A percentile compares a stretch with the other conserved stretches of the same genome.
phyloP scores from a whole-genome alignment of 2,329 filamentous ascomycete species.

The Exophiala sideris region DNA sequence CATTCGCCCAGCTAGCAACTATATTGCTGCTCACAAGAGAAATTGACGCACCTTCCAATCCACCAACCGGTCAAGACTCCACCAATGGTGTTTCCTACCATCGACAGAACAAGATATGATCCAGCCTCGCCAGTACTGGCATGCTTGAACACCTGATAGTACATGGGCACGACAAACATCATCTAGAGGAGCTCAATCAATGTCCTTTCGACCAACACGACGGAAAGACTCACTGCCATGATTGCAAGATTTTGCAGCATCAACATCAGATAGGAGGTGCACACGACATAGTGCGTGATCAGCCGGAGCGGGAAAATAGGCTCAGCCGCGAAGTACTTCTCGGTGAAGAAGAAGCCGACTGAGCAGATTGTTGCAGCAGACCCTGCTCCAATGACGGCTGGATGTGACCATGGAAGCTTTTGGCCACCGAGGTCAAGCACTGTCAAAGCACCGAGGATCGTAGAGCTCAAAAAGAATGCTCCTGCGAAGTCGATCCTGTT shows the following conservation, averaged over 20 bases:
- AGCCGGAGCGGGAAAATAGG: neutral
- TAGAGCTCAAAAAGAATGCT: neutral
- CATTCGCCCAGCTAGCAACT: too few relatives aligned
- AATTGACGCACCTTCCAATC: neutral
- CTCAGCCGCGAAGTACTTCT: neutral
- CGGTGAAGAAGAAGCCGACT: neutral
- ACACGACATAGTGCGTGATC: neutral
- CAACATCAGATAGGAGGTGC: neutral
- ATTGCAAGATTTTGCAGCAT: neutral
- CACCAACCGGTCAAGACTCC: neutral
- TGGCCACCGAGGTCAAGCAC: neutral
- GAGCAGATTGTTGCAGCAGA: neutral
- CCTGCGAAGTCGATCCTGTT: neutral
- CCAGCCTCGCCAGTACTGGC: constrained; percentile 58
- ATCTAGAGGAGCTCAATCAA: neutral
- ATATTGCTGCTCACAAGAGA: too few relatives aligned
- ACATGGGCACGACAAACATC: constrained; percentile 48
- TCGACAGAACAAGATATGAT: constrained; percentile 62
- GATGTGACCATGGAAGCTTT: neutral
- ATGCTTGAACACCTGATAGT: constrained; percentile 62
- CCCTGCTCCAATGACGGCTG: neutral
- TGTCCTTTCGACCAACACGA: neutral
- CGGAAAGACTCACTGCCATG: neutral
- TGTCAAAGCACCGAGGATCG: neutral
- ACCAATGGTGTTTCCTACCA: constrained; percentile 60